Evolutionary conservation across 345 rosid genomes (phyloP), one percentile per base, ranked within the genome.

Genomic region (Bruguiera gymnorhiza): DNA sequence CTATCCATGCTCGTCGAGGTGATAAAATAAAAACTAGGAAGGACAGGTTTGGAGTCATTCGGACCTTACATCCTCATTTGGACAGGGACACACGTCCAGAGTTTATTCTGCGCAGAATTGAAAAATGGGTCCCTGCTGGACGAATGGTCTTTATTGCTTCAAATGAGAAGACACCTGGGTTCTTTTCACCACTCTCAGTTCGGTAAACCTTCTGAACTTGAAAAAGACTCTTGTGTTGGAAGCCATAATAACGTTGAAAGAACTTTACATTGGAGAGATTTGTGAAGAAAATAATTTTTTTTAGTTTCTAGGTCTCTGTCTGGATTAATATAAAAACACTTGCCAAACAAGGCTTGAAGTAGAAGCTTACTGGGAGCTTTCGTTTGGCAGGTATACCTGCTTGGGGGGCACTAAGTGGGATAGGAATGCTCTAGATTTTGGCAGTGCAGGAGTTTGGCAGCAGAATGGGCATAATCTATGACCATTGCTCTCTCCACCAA

Each of bases 1-100:
- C 98, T 55, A 88, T 95, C 65, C 99, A 95, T 75, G 97, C 90
- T 59, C 98, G 97, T 73, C 85, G 98, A 67, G 97, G 99, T 8
- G 99, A 90, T 78, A 90, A 81, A 79, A 66, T 92, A 57, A 92
- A 90, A 81, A 90, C 88, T 59, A 85, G 96, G 81, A 90, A 83
- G 72, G 99, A 95, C 75, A 75, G 96, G 67, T 73, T 79, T 68
- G 88, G 90, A 4, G 87, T 87, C 55, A 79, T 80, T 54, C 88
- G 96, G 82, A 88, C 67, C 75, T 78, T 88, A 27, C 92, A 87
- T 81, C 99, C 99, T 51, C 98, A 90, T 77, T 72, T 92, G 68
- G 96, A 92, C 69, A 85, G 97, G 80, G 98, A 92, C 65, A 95
- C 99, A 54, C 87, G 80, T 3, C 88, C 97, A 2, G 96, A 92